phyloP scores from a whole-genome alignment of 345 rosid species.

The Pseudoturritis turrita region DNA sequence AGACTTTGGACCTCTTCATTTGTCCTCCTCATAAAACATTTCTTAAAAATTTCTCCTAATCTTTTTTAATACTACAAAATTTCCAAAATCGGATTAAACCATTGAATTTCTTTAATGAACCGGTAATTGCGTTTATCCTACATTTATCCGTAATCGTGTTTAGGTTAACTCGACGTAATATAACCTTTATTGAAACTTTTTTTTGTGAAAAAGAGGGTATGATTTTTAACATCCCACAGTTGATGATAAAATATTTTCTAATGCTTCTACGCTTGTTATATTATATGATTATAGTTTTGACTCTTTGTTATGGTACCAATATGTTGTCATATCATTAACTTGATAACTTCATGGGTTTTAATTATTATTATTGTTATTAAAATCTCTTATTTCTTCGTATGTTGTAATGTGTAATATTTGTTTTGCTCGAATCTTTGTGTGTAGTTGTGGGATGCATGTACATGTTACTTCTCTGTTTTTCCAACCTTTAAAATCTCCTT shows the following conservation, averaged over 20 bases:
- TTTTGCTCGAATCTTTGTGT: not conserved
- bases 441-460: slow-evolving; percentile 19
- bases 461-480: not conserved
- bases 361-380: not conserved
- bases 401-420: not conserved
- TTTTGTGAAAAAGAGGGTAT: no score
- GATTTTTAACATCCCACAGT: no score
- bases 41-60: no score
- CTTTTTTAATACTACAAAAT: no score
- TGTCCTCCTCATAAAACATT: no score
- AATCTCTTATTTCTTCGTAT: not conserved
- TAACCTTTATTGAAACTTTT: no score
- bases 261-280: not conserved
- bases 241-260: not conserved
- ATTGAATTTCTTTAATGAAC: no score
- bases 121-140: no score
- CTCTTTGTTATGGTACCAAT: slow-evolving; percentile 1
- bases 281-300: not conserved
- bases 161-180: no score
- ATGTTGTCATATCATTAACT: slow-evolving; percentile 14
- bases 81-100: no score
- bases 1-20: no score
- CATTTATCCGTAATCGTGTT: no score
- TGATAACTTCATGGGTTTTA: not conserved
- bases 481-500: not conserved